Base-by-base conservation (phyloP, 75 land plant species). In the Sequoiadendron giganteum region DNA sequence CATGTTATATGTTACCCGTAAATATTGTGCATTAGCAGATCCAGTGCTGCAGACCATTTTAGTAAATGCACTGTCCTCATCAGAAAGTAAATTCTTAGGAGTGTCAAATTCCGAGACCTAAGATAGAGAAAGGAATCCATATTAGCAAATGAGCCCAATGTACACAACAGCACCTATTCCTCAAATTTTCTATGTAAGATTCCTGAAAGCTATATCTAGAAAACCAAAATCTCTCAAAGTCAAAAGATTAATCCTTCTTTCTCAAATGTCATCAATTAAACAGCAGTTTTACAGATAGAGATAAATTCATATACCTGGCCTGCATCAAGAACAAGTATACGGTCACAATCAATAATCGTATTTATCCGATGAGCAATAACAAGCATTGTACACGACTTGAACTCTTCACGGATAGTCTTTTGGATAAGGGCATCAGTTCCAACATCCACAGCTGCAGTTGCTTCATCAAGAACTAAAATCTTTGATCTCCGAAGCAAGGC, bases 361-460 rank as follows among this genome's bases (percentile, higher is more conserved):
- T 98, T 98, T 55, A 98, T 83, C 19, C 99, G 92, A 77, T 98
- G 99, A 86, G 99, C 99, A 87, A 98, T 98, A 36, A 95, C 94
- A 83, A 98, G 95, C 99, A 98, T 97, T 39, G 99, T 97, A 90
- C 99, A 98, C 38, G 97, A 93, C 72, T 90, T 97, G 85, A 98
- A 98, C 86, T 98, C 99, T 88, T 96, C 99, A 65, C 99, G 84
- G n/a, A 98, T 98, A 10, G 99, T 98, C 90, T 94, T 96, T 91
- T 98, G 99, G 83, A 97, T 97, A 65, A 97, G 93, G 45, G 97
- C 95, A 89, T 98, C 99, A 39, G 99, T 98, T 83, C 95, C 94
- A 87, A 98, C 99, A 95, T 98, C 99, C 87, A 98, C 99, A 72
- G 99, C 97, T 56, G 99, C 99, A 32, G 99, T 98, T 83, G 99